Evolutionary conservation across 805 yeast species (phyloP), one percentile per base, ranked within the genome.

Genomic region (Nakazawaea wyomingensis): DNA sequence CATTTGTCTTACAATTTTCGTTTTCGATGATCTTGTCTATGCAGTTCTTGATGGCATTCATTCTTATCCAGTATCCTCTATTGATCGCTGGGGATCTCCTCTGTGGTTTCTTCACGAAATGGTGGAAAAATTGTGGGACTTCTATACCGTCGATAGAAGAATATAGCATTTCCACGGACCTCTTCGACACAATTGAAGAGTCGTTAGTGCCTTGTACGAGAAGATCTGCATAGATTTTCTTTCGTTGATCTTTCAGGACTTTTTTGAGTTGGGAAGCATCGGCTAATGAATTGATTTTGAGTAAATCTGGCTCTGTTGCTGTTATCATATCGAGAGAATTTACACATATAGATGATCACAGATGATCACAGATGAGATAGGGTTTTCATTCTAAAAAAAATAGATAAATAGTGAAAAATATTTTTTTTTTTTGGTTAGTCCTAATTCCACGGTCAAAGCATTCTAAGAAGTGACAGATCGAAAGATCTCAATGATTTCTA

Each of bases 191-290:
- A 38, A 86, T 85, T 0, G 95, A 85, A 6, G 88, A 84, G 52
- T 82, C 84, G 55, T 86, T 85, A 3, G 95, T 85, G 3, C 87
- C 89, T 60, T 85, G 95, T n/a, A 85, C 80, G 22, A 82, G 81
- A 26, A 78, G 60, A 57, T 82, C 89, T 28, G 76, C 76, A 51
- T 70, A 76, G 19, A 66, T 64, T 49, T 70, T 72, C 32, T 70
- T 65, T 29, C 81, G 58, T 32, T 55, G 56, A 44, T 66, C 74
- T 48, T 78, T 76, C 41, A 65, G 71, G 10, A 46, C 43, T 39
- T 58, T 60, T 34, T 42, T 29, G 16, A 14, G 7, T 29, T 29
- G 32, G 13, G 32, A 29, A 13, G 8, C 32, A 29, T 29, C 16
- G 10, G 3, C 2, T 29, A 13, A 7, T 29, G 4, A 6, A 50